Evolutionary conservation across 2,329 filamentous ascomycete species (phyloP), one percentile per base, ranked within the genome.

Genomic region (Davidsoniella neocaledoniae): DNA sequence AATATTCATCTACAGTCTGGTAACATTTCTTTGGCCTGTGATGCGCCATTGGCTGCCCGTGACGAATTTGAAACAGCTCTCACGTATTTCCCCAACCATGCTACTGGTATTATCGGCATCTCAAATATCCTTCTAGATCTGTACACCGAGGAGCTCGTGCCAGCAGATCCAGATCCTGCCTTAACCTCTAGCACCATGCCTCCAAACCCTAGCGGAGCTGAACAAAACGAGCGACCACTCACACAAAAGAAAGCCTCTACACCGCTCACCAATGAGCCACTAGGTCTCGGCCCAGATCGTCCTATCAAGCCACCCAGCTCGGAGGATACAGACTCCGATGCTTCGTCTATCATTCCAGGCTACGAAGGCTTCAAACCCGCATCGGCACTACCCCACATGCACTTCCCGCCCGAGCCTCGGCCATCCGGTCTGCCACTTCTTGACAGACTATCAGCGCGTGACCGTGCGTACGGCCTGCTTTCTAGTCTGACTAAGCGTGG

Each of bases 121-220:
- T 86, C 86, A 16, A 83, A 84, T 57, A 80, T 96, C 37, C 72
- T 98, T 5, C 73, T 96, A 45, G 87, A 95, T 59, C 79, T 93
- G 17, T 94, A 90, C 65, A 78, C 70, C 56, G 73, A 85, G 62
- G 72, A 76, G 44, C 66, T 85, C 17, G 71, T 81, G 39, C 79
- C 78, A 3, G 44, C 19, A 26, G 46, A 45, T 5, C 46, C 25
- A 19, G 41, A 33, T n/a, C 23, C 45, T 21, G 41, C 39, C 12
- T 6, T 42, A 10, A 43, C 38, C 5, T 29, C 19, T 16, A 41
- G 23, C 29, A 39, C 49, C 8, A 68, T 69, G 52, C 66, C 75
- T 48, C 47, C 48, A 21, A 53, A 54, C 33, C 10, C 16, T 4
- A 25, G 36, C n/a, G 26, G 23, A 25, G 29, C 36, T 26, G 41